Base-by-base conservation (phyloP, 2,329 filamentous ascomycete species). In the Beauveria sp. region DNA sequence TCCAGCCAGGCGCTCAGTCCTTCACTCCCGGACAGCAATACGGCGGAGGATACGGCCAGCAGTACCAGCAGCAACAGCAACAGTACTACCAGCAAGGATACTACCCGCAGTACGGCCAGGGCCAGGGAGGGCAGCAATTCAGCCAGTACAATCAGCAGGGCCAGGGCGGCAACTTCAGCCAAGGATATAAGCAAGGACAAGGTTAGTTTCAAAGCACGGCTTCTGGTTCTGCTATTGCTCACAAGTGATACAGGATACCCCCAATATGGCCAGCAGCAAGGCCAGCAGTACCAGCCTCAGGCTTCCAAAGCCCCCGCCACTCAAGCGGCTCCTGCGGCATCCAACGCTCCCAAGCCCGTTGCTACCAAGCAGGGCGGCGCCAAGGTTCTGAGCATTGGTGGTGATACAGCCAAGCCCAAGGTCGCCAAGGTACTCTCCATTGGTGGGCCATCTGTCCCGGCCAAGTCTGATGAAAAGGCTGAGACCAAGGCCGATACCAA, bases 331-430 rank as follows among this genome's bases (percentile, higher is more conserved):
- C 68, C 78, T 24, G 70, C 79, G 56, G 70, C 80, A 43, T 69
- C 80, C 58, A 69, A 79, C 38, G 68, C 74, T 38, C 81, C 81
- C 48, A 74, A 84, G 53, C 90, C 88, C 73, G 86, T 88, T 20
- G 74, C 88, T 66, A 88, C 77, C 73, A 87, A 84, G 69, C 69
- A 74, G n/a, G 26, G 68, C 75, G 31, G 80, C 81, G 80, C 88
- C 40, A 93, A 93, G 75, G 88, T 93, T n/a, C 80, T 93, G 31
- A 89, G 89, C 51, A 88, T 96, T 61, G 88, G 89, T 50, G 81
- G 78, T 20, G 75, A 77, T 60, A 76, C 82, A n/a, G 77, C 82
- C 43, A 83, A 86, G 71, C 75, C 79, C 64, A 80, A 80, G 72
- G 68, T 50, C 31, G 55, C 75, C 20, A 80, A 82, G 70, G 76